These are phyloP conservation scores for Aspergillus sp. DNA, from an alignment of 2,329 filamentous ascomycete species.

Conservation along the genomic window DNA sequence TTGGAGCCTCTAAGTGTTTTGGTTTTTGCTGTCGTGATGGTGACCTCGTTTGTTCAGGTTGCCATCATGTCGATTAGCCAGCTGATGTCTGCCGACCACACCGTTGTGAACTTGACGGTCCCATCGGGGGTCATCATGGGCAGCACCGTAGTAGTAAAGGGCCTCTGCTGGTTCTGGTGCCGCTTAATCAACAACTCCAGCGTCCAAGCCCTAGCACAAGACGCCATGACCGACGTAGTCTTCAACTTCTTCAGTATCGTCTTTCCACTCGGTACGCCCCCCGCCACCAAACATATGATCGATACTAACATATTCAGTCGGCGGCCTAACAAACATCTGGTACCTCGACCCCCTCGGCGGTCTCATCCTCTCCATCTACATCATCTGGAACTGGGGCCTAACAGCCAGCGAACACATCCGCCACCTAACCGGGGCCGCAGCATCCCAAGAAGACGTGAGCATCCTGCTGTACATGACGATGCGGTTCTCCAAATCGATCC, in stretches of 20 bases:
- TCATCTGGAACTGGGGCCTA: constrained; percentile 61
- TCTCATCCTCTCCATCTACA: constrained; percentile 60
- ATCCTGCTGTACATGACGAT: constrained; percentile 87
- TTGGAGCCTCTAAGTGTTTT: constrained; percentile 66
- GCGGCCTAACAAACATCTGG: constrained; percentile 47
- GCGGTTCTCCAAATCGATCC: constrained; percentile 86
- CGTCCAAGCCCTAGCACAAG: constrained; percentile 74
- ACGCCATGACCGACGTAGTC: constrained; percentile 74
- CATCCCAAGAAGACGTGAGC: constrained; percentile 66
- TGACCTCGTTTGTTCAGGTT: constrained; percentile 63
- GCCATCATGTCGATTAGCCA: constrained; percentile 61
- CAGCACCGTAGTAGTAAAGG: constrained; percentile 77
- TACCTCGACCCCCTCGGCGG: constrained; percentile 63
- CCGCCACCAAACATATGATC: neutral
- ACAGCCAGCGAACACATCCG: constrained; percentile 64
- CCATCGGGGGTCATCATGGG: constrained; percentile 79
- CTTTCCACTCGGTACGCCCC: constrained; percentile 64
- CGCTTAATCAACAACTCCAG: constrained; percentile 81
- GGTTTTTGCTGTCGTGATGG: constrained; percentile 66
- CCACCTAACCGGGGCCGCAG: constrained; percentile 61
- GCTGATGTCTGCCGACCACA: constrained; percentile 58
- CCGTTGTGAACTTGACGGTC: constrained; percentile 69
- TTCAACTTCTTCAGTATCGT: constrained; percentile 90
- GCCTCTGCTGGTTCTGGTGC: constrained; percentile 83
- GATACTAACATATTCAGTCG: constrained; percentile 23